These are phyloP conservation scores for Candolleomyces eurysporus DNA, from an alignment of 768 basidiomycete genomes.

Conservation along the genomic window DNA sequence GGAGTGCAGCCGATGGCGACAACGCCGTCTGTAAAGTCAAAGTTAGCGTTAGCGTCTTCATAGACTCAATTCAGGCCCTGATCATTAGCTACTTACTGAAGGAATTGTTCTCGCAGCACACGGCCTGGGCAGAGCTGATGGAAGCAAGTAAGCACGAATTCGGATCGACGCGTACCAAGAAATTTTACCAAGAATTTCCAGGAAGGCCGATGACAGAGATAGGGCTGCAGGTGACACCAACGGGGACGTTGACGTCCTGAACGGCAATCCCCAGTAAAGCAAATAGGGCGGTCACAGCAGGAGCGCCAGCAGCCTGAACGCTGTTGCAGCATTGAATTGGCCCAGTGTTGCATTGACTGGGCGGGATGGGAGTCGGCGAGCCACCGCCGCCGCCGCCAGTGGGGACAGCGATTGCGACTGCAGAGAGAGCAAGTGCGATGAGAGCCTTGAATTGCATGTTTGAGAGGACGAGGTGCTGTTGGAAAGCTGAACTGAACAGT, in stretches of 20 bases:
- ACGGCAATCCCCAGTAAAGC: slow-evolving; percentile 14
- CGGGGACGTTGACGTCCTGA: slow-evolving; percentile 6
- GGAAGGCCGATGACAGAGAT: slow-evolving; percentile 18
- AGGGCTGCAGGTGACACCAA: slow-evolving; percentile 17
- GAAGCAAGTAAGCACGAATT: not conserved
- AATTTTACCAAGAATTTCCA: slow-evolving; percentile 25
- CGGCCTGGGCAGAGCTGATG: slow-evolving; percentile 21
- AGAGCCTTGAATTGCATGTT: slow-evolving; percentile 7
- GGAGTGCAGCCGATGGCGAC: slow-evolving; percentile 27
- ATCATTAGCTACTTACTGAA: slow-evolving; percentile 22
- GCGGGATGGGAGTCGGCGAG: slow-evolving; percentile 1
- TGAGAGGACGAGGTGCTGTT: not conserved
- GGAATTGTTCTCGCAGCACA: slow-evolving; percentile 30
- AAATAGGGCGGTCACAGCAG: slow-evolving; percentile 7
- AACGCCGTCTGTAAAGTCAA: slow-evolving; percentile 20
- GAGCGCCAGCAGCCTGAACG: slow-evolving; percentile 2
- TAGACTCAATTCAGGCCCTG: not conserved
- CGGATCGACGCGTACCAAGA: slow-evolving; percentile 14
- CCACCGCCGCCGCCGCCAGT: slow-evolving; percentile 6
- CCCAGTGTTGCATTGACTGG: slow-evolving; percentile 26
- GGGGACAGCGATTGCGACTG: slow-evolving; percentile 12
- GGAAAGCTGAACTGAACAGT: not conserved
- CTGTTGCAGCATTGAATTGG: slow-evolving; percentile 25
- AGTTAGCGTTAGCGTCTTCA: not conserved
- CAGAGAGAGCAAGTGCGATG: slow-evolving; percentile 5